Evolutionary conservation across 225 moss, liverwort and hornwort genomes (phyloP), one percentile per base, ranked within the genome.

Genomic region (Straminergon stramineum): DNA sequence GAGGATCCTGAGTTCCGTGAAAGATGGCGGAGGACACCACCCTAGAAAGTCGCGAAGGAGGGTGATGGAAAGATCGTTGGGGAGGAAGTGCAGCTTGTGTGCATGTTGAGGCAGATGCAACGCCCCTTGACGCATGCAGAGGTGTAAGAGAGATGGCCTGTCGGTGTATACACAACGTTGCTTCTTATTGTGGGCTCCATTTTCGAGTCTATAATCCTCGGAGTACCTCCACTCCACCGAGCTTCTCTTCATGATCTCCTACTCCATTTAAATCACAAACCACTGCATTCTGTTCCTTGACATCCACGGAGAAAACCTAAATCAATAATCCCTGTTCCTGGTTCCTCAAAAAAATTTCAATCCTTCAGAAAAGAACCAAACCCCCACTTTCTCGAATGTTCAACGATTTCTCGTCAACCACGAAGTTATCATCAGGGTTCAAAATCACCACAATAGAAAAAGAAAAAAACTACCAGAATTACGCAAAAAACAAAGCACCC

Each of bases 101-200:
- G 94, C 91, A 28, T 88, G n/a, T 39, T 84, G 87, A 68, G 91
- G 60, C 79, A 96, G 61, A 61, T 69, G 62, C 32, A 73, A 73
- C 39, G 75, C 84, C 76, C 90, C 94, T 86, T 90, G 89, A 39
- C 75, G 87, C 86, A 92, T 83, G 82, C 96, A 94, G 66, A 95
- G 89, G 64, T 91, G 58, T 66, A 91, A 87, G 55, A 96, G 88
- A 37, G 95, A 90, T 56, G 93, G 92, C 78, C 90, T 89, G 69
- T 71, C 82, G 20, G 62, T 60, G 78, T 30, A 17, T 28, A 15
- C 20, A 62, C 15, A 21, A 17, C 62, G 80, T 60, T 68, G 75
- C 58, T 70, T 89, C 87, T 83, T 84, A 18, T 70, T 81, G n/a
- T 23, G 34, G 60, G 41, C 39, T 79, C 61, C 85, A 70, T n/a